Conservation (phyloP, 2,329 filamentous ascomycete species). For the Pseudonectria buxi region DNA sequence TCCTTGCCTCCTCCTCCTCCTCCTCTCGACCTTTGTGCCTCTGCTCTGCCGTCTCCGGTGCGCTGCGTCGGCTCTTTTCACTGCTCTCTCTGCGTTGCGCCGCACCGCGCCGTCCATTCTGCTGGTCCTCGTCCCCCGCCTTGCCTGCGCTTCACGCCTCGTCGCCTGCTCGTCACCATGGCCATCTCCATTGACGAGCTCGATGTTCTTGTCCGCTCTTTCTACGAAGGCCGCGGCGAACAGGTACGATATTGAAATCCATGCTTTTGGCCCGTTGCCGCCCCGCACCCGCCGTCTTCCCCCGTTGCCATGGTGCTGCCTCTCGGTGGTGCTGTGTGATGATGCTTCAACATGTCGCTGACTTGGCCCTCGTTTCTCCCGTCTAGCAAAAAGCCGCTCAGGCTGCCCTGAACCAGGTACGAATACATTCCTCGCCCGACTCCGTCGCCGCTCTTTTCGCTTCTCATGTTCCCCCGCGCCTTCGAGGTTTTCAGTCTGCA, state of each 20-base stretch:
- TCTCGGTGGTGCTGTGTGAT: no score
- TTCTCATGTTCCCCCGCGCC: no score
- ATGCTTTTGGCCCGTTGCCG: no score
- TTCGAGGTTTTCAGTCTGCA: no score
- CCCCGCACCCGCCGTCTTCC: neutral
- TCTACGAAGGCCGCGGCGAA: constrained; percentile 95
- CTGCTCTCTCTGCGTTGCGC: constrained; percentile 8
- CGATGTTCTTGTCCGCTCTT: constrained; percentile 91
- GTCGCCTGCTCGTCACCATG: constrained; percentile 42
- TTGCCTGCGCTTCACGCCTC: constrained; percentile 23
- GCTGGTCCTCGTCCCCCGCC: constrained; percentile 24
- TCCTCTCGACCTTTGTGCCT: constrained; percentile 5
- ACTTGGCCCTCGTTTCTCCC: constrained; percentile 27
- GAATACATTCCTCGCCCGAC: no score
- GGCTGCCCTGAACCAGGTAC: constrained; percentile 84
- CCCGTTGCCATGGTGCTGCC: constrained; percentile 34
- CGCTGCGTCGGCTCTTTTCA: constrained; percentile 18
- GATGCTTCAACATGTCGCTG: no score
- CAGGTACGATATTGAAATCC: no score
- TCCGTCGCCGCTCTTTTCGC: no score
- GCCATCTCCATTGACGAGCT: constrained; percentile 81
- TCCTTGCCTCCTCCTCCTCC: no score
- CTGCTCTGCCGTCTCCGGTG: constrained; percentile 3
- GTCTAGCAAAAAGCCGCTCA: constrained; percentile 91
- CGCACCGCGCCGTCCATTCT: no score